Percentiles rank a stretch among this genome's conserved stretches.
Evolutionary conservation across 495 filamentous ascomycete species (phyloP).

Genomic region (Podospora didyma): DNA sequence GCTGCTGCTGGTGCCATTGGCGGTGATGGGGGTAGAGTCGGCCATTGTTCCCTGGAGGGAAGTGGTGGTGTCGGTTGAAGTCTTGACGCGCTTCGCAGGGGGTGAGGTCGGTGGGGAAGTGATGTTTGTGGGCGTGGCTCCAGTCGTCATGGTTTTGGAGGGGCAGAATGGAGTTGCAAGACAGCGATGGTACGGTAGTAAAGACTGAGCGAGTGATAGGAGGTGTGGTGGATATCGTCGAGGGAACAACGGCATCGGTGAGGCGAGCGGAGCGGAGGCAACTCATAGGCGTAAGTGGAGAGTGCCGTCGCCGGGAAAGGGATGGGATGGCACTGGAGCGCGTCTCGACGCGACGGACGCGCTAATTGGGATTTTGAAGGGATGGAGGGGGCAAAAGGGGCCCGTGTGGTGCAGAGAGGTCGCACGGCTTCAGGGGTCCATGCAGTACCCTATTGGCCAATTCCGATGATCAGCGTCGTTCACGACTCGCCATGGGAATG

Average conservation of each 20-base stretch:
- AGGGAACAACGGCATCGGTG: neutral
- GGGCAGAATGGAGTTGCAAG: neutral
- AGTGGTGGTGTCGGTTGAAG: constrained; percentile 14
- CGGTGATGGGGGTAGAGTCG: constrained; percentile 8
- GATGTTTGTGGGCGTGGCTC: constrained; percentile 27
- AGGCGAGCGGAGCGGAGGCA: neutral
- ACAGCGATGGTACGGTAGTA: neutral
- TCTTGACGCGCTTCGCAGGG: constrained; percentile 47
- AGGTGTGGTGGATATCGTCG: constrained; percentile 4
- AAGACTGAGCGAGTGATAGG: neutral
- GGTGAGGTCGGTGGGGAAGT: constrained; percentile 42
- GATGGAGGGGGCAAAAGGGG: neutral
- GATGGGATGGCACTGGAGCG: constrained; percentile 9
- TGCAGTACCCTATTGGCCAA: neutral
- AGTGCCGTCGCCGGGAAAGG: too few species aligned
- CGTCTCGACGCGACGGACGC: constrained; percentile 31
- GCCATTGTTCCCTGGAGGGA: neutral
- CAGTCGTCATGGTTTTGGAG: constrained; percentile 51
- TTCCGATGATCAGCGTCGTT: too few species aligned
- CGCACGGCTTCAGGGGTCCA: too few species aligned
- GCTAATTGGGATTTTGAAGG: constrained; percentile 12
- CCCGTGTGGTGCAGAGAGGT: neutral
- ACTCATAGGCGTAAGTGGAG: too few species aligned
- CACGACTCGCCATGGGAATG: too few species aligned
- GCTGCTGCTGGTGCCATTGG: constrained; percentile 18